Base-by-base conservation (phyloP, 129 eudicot genomes). In the Chrysanthemum lavandulifolium region DNA sequence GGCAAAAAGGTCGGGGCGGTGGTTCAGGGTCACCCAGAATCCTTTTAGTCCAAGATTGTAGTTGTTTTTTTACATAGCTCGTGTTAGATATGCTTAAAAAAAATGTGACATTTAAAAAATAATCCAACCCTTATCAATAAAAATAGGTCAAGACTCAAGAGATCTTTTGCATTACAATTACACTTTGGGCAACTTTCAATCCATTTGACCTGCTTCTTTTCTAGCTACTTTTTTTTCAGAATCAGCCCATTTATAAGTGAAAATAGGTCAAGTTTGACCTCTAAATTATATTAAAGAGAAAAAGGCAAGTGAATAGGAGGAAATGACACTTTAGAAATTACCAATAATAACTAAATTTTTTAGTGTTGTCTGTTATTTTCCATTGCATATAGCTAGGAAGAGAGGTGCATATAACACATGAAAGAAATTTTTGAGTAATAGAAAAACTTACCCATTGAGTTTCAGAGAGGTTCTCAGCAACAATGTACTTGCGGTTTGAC, bases 401-500 rank as follows among this genome's bases (percentile, higher is more conserved):
- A 73, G 60, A 73, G 25, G 58, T 6, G 43, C 43, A 36, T 19
- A 65, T 18, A 65, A 15, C 5, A 43, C 55, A 65, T 16, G 10
- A 9, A 55, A 55, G 27, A 14, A 23, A 56, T 21, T 43, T 27
- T 27, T 19, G 4, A 48, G 58, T 5, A 55, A 79, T 13, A 23
- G 25, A 31, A 13, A 59, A 74, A 50, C 78, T 19, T 53, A 81
- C 97, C 96, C 71, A 86, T 69, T 94, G 91, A 31, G 63, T 12
- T 70, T 87, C 91, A 31, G 97, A 81, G 13, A 94, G 86, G 69
- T 84, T 73, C 60, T 86, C 88, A 23, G 65, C 51, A 73, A 80
- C 81, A 65, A 81, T 13, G 49, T 82, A 88, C 65, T 81, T 90
- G 81, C 80, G 71, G 48, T 94, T 82, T 54, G 85, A 79, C 72